phyloP scores from a whole-genome alignment of 2,329 filamentous ascomycete species.

The Whalleya microplaca region DNA sequence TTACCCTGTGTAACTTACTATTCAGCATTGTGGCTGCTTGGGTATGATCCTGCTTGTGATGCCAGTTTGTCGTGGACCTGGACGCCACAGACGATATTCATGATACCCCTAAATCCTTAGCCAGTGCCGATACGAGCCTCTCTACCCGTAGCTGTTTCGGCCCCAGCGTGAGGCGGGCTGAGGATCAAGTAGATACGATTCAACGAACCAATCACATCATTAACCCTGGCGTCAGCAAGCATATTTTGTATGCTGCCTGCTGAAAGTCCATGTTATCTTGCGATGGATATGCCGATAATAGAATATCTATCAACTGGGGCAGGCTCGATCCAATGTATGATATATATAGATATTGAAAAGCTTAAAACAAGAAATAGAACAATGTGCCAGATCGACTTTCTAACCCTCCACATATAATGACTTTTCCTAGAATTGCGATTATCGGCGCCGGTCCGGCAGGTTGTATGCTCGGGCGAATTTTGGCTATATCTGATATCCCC shows the following conservation, averaged over 20 bases:
- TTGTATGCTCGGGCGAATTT: slow-evolving; percentile 55
- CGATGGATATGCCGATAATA: too few relatives aligned
- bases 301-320: too few relatives aligned
- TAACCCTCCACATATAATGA: slow-evolving; percentile 9
- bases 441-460: slow-evolving; percentile 54
- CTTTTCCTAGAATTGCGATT: slow-evolving; percentile 46
- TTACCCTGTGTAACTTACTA: not conserved
- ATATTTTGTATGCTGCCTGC: not conserved
- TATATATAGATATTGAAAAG: not conserved
- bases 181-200: not conserved
- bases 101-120: not conserved
- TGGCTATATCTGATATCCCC: slow-evolving; percentile 49
- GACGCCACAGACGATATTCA: not conserved
- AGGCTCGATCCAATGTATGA: too few relatives aligned
- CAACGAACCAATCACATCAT: not conserved
- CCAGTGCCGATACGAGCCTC: not conserved
- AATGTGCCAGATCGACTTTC: not conserved
- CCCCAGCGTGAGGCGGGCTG: not conserved
- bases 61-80: not conserved
- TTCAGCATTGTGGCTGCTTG: not conserved
- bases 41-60: not conserved
- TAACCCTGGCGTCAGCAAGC: not conserved
- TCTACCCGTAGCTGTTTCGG: not conserved
- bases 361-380: not conserved
- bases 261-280: too few relatives aligned